These are phyloP conservation scores for Boletus smithii DNA, from an alignment of 1,284 basidiomycete species.

Conservation along the genomic window DNA sequence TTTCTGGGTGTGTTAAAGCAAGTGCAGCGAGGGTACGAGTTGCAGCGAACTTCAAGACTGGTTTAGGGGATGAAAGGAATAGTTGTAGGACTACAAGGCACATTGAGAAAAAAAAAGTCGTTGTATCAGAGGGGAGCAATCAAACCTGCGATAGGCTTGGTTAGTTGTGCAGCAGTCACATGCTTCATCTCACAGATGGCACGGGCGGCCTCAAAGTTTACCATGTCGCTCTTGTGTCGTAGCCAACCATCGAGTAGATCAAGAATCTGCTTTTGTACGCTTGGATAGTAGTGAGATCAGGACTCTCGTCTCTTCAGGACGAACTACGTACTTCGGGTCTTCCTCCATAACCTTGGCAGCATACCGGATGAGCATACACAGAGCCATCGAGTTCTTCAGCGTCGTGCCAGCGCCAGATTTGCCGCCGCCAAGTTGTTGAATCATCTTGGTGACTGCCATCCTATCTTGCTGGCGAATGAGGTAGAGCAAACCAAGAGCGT, in stretches of 20 bases:
- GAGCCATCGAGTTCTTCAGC: constrained; percentile 95
- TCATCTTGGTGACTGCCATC: constrained; percentile 99
- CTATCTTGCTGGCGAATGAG: constrained; percentile 95
- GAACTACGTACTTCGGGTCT: constrained; percentile 81
- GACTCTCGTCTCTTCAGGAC: not conserved
- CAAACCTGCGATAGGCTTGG: constrained; percentile 83
- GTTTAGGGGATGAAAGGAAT: constrained; percentile 91
- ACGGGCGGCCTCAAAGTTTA: constrained; percentile 97
- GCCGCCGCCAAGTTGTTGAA: constrained; percentile 91
- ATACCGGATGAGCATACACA: constrained; percentile 98
- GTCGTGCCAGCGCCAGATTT: constrained; percentile 81
- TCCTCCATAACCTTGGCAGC: constrained; percentile 98
- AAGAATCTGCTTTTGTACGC: constrained; percentile 88
- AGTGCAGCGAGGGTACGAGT: constrained; percentile 92
- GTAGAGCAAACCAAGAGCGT: constrained; percentile 92
- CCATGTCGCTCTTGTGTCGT: constrained; percentile 99
- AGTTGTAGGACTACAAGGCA: constrained; percentile 73
- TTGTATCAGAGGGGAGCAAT: constrained; percentile 4
- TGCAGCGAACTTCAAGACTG: constrained; percentile 95
- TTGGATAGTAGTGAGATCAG: constrained; percentile 31
- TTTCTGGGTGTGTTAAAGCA: constrained; percentile 78
- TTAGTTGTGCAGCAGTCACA: constrained; percentile 74
- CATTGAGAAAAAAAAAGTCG: constrained; percentile 4
- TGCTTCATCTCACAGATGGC: constrained; percentile 96
- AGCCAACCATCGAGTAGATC: constrained; percentile 95